Evolutionary conservation across 192 early-diverging fungal species (phyloP), one percentile per base, ranked within the genome.

Genomic region (Podila epigama): DNA sequence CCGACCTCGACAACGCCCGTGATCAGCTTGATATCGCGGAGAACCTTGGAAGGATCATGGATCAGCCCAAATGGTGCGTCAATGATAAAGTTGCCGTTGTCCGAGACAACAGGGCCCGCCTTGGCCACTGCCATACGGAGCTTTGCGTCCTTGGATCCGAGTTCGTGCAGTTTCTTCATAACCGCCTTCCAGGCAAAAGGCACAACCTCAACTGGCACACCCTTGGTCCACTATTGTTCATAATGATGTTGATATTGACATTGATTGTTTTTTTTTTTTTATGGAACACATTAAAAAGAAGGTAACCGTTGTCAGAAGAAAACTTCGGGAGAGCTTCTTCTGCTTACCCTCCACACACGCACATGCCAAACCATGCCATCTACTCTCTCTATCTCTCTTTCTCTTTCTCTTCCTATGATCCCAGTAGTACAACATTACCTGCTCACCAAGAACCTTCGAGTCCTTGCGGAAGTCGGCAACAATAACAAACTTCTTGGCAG

Each of bases 1-100:
- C 95, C 96, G 28, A 96, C 95, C 70, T 98, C 96, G 8, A 97
- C 87, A 22, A 98, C 92, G 33, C 96, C 96, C 0, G 94, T 91
- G 8, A 96, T 83, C 66, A 86, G 65, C 59, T 91, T 95, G 33
- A 97, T 80, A 20, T 85, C 79, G 51, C 64, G 68, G 39, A 79
- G 60, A 18, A 79, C 32, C 51, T 68, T 68, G 35, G 32, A 60
- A 2, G 95, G 92, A 34, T 90, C 83, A 12, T 83, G 64, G 66
- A 97, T 95, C 13, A 82, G 75, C 29, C 92, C 92, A 79, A 98
- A 92, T 35, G 90, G 79, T 5, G 89, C 93, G 82, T 98, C 95
- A 39, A 98, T 83, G 29, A 97, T 82, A 82, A 96, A 92, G 83
- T 95, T 97, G 11, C 95, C 95, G 65, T 95, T 95, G 70, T 98